phyloP scores from a whole-genome alignment of 2,329 filamentous ascomycete species.

The Claviceps quebecensis region DNA sequence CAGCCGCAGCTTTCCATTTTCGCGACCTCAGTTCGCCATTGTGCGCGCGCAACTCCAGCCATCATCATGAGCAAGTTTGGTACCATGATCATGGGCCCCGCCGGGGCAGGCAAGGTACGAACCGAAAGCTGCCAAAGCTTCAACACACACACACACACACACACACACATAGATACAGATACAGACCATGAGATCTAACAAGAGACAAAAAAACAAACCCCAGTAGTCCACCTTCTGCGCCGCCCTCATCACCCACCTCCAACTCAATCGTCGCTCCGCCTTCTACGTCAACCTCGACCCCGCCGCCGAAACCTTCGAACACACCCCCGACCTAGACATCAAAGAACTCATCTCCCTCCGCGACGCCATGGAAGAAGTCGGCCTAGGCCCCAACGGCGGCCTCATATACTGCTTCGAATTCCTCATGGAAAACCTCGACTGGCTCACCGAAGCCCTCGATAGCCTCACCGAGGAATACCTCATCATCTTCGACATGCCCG shows the following conservation, averaged over 20 bases:
- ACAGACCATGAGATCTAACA: constrained; percentile 8
- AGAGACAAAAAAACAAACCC: neutral
- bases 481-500: constrained; percentile 97
- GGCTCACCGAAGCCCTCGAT: constrained; percentile 73
- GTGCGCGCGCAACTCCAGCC: constrained; percentile 8
- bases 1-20: neutral
- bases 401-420: constrained; percentile 97
- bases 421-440: constrained; percentile 86
- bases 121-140: too few relatives aligned
- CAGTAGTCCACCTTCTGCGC: constrained; percentile 80
- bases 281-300: constrained; percentile 99
- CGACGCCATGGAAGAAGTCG: constrained; percentile 93
- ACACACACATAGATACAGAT: too few relatives aligned
- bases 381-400: constrained; percentile 79
- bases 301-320: constrained; percentile 82
- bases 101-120: constrained; percentile 76
- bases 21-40: neutral
- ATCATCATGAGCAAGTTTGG: constrained; percentile 78
- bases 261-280: constrained; percentile 79
- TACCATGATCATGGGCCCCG: constrained; percentile 88
- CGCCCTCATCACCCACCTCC: constrained; percentile 81
- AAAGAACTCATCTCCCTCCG: constrained; percentile 86
- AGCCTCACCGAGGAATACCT: constrained; percentile 85
- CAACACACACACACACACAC: too few relatives aligned
- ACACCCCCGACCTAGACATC: constrained; percentile 87